Evolutionary conservation across 2,329 filamentous ascomycete species (phyloP), one percentile per base, ranked within the genome.

Genomic region (Colletotrichum tabaci): DNA sequence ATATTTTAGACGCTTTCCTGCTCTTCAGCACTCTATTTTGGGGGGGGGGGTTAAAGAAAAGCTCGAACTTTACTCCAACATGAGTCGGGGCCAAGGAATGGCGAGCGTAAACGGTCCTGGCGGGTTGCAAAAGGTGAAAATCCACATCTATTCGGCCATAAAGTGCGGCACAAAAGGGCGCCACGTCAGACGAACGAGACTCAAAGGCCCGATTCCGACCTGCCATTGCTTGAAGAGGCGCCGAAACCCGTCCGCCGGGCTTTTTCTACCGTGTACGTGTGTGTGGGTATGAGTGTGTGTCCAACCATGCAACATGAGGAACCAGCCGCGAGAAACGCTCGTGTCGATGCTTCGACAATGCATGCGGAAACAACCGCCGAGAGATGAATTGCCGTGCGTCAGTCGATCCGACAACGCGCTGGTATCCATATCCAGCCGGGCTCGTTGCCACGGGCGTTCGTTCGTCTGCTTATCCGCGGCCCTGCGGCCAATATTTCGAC

Each of bases 181-280:
- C 16, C 49, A 70, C 26, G 57, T 71, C 65, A 53, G 68, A 71
- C 68, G 65, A 71, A 63, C 53, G 40, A 67, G 30, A 58, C 52
- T 68, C 23, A 63, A 47, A 53, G 52, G 47, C 16, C 65, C 65
- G 58, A 58, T 46, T 21, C 58, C 65, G 58, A 23, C 42, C 35
- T 5, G 21, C n/a, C 23, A 13, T 47, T 30, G 23, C 53, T 42
- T 23, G 35, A 61, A 55, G 50, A 60, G 40, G 46, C 62, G n/a
- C 67, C 56, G 56, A 56, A 61, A 21, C 30, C 62, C 56, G 52
- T 50, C 46, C 16, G 46, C 21, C 23, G 55, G 23, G 16, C 61
- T 13, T 13, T 15, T 55, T 16, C 40, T 9, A 38, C 9, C 9
- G 35, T 38, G 35, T 38, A 38, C 35, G 35, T 38, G 9, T 10